Evolutionary conservation across 257 asterid genomes (phyloP).

Genomic region (Voacanga thouarsii): DNA sequence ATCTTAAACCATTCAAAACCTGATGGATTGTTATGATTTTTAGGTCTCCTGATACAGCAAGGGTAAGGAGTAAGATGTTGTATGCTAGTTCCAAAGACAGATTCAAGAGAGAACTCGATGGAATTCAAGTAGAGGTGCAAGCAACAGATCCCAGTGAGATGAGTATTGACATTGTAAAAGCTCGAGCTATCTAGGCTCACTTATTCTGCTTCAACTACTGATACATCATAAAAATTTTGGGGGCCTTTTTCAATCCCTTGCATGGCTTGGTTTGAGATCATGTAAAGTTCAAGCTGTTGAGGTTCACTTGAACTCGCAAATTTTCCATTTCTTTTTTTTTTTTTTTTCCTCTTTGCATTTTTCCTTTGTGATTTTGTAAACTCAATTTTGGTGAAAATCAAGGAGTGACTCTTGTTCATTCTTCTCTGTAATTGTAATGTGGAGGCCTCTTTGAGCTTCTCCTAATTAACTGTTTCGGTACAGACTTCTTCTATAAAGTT

Average conservation of each 20-base stretch:
- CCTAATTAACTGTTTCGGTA: conserved; percentile 7
- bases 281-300: neutral
- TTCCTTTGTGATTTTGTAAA: neutral
- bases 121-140: conserved; percentile 78
- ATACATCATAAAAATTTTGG: neutral
- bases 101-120: conserved; percentile 83
- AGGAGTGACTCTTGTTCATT: neutral
- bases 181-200: conserved; percentile 40
- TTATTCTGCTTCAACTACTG: neutral
- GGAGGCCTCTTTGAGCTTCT: neutral
- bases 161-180: conserved; percentile 76
- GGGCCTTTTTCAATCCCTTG: conserved; percentile 12
- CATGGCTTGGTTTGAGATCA: neutral
- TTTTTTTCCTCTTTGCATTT: neutral
- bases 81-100: conserved; percentile 87
- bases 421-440: neutral
- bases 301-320: neutral
- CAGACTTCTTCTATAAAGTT: too few species aligned
- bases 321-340: neutral
- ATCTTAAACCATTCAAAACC: too few species aligned
- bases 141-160: conserved; percentile 90
- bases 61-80: conserved; percentile 89
- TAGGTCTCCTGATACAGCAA: conserved; percentile 77
- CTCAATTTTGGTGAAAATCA: neutral
- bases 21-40: neutral